Conservation (phyloP, 2,329 filamentous ascomycete species). For the Monosporascus sp. region DNA sequence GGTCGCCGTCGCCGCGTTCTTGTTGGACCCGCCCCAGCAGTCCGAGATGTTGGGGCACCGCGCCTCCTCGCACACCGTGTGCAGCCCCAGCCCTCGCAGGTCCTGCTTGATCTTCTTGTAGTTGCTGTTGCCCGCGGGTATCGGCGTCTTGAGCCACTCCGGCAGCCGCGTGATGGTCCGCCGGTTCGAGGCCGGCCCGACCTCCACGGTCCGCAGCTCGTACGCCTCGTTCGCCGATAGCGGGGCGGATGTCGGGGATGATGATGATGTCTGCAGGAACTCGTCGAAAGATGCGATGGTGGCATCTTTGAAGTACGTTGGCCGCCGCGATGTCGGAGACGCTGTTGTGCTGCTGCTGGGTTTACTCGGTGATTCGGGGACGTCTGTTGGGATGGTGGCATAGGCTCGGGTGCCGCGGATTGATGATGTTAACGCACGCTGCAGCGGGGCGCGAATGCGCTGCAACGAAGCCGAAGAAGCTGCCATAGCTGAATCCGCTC, state of each 20-base stretch:
- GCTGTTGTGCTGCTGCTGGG: slow-evolving; percentile 8
- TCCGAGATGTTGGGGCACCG: slow-evolving; percentile 96
- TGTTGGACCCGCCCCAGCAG: slow-evolving; percentile 90
- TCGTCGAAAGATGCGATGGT: slow-evolving; percentile 52
- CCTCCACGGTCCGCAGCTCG: slow-evolving; percentile 56
- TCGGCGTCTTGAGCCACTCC: slow-evolving; percentile 92
- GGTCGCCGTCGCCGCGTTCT: slow-evolving; percentile 87
- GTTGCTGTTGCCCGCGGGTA: slow-evolving; percentile 73
- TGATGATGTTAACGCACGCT: slow-evolving; percentile 18
- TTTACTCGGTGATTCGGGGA: slow-evolving; percentile 20
- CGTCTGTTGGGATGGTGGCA: slow-evolving; percentile 23
- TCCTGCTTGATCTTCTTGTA: slow-evolving; percentile 96
- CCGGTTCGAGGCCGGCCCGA: slow-evolving; percentile 58
- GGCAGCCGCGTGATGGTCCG: slow-evolving; percentile 70
- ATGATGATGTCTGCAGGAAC: slow-evolving; percentile 40
- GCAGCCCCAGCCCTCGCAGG: slow-evolving; percentile 78
- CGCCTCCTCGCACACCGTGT: slow-evolving; percentile 97
- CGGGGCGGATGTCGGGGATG: slow-evolving; percentile 14
- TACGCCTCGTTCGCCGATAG: slow-evolving; percentile 51
- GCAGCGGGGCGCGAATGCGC: slow-evolving; percentile 22
- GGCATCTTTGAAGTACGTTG: slow-evolving; percentile 57
- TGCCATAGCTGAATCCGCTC: slow-evolving; percentile 12
- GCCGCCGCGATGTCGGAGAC: slow-evolving; percentile 23
- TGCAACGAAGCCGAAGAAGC: slow-evolving; percentile 20
- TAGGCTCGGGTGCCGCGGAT: slow-evolving; percentile 16